Evolutionary conservation across 345 rosid genomes (phyloP), one percentile per base, ranked within the genome.

Genomic region (Eucalyptus marginata): DNA sequence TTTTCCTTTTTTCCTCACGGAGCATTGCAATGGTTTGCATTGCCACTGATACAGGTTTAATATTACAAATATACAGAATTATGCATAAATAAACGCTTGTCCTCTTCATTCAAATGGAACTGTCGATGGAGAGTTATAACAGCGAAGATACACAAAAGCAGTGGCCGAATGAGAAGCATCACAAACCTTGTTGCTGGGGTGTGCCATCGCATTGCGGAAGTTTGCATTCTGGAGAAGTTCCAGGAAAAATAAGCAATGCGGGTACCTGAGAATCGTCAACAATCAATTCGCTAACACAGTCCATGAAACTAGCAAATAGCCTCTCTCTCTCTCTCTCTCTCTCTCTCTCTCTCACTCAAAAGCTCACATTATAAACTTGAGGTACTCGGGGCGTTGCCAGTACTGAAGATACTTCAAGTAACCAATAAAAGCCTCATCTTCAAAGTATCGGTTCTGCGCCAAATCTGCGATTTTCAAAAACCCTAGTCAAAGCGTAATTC

Each of bases 371-470:
- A 98, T 95, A 91, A 94, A 98, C 88, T 97, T 98, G 56, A 94
- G 91, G 90, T 97, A 97, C 92, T 98, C 99, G 1, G 99, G 99
- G 22, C 91, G 98, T 89, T 97, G 99, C 99, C 98, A 98, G 90
- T 98, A 98, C 89, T 94, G 97, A 88, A 98, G 99, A 91, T 97
- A 98, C 88, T 98, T 98, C 94, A 98, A 93, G 95, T 98, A 98
- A 36, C 97, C 99, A 90, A 98, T 95, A 91, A 97, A 98, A 12
- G 99, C 96, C 92, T 97, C 99, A 87, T 98, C 99, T 56, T 98
- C 99, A 87, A 98, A 96, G 93, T 98, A 96, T 16, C 99, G 98
- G 89, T 98, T 98, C 93, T 98, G 99, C 87, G 99, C 99, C 93
- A 98, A 93, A 94, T 98, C 99, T 98, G 92, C 62, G 49, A 87